phyloP scores from a whole-genome alignment of 768 basidiomycete species.

The Vararia minispora region DNA sequence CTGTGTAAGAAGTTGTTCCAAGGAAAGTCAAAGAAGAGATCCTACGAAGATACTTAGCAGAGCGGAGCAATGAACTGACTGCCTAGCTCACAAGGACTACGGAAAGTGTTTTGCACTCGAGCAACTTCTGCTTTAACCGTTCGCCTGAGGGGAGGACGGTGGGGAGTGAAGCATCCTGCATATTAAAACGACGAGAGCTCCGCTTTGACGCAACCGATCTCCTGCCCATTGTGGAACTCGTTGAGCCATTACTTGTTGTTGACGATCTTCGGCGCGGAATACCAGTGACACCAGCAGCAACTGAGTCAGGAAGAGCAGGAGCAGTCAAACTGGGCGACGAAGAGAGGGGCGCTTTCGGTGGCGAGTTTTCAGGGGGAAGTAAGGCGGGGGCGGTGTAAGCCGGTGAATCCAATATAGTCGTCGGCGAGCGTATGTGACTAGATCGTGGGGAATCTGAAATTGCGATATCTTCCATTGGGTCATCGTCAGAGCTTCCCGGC shows the following conservation, averaged over 20 bases:
- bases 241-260: slow-evolving; percentile 11
- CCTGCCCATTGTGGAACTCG: slow-evolving; percentile 12
- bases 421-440: too few relatives aligned
- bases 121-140: slow-evolving; percentile 64
- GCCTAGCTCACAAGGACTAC: slow-evolving; percentile 74
- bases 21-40: slow-evolving; percentile 91
- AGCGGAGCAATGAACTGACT: slow-evolving; percentile 21
- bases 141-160: slow-evolving; percentile 58
- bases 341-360: too few relatives aligned
- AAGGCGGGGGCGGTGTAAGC: too few relatives aligned
- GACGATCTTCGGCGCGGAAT: slow-evolving; percentile 9
- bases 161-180: slow-evolving; percentile 21
- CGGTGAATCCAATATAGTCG: too few relatives aligned
- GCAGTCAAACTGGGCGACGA: too few relatives aligned
- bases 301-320: too few relatives aligned
- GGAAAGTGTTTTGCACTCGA: slow-evolving; percentile 62
- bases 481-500: slow-evolving; percentile 67
- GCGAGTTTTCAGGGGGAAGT: too few relatives aligned
- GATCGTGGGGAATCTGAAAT: slow-evolving; percentile 51
- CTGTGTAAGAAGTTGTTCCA: slow-evolving; percentile 98
- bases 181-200: slow-evolving; percentile 37
- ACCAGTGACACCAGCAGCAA: too few relatives aligned
- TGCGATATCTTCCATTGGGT: slow-evolving; percentile 73
- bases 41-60: slow-evolving; percentile 32
- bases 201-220: slow-evolving; percentile 40